A percentile compares a stretch with the other conserved stretches of the same genome.
These are phyloP conservation scores for Basidioascus undulatus DNA, from an alignment of 768 basidiomycete genomes.

Conservation along the genomic window DNA sequence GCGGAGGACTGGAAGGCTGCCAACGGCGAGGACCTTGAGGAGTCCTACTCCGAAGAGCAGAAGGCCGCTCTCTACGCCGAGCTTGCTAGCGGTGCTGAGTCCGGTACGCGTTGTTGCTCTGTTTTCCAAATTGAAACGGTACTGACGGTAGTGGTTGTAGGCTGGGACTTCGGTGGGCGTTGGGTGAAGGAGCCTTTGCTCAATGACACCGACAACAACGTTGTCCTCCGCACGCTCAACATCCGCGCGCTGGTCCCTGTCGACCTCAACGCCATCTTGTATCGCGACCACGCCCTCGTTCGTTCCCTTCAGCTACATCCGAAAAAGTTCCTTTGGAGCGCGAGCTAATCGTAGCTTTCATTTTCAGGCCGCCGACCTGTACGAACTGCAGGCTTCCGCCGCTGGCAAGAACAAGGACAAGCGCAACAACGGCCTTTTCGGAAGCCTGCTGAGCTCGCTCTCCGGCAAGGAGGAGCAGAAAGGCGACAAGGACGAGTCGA, in stretches of 20 bases:
- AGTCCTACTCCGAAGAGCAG: constrained; percentile 35
- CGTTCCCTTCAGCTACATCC: constrained; percentile 1
- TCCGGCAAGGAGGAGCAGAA: no score
- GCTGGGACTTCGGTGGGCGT: constrained; percentile 7
- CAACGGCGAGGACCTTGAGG: constrained; percentile 29
- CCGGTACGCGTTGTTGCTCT: no score
- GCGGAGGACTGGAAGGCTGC: constrained; percentile 48
- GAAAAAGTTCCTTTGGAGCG: background rate
- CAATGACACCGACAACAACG: constrained; percentile 24
- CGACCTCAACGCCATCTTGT: constrained; percentile 64
- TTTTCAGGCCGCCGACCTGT: constrained; percentile 34
- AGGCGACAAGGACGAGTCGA: no score
- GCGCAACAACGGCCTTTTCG: no score
- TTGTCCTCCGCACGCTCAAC: constrained; percentile 44
- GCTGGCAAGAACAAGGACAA: no score
- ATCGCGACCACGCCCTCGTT: constrained; percentile 21
- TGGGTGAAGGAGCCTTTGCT: constrained; percentile 24
- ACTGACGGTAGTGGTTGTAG: no score
- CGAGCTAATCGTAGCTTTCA: constrained; percentile 49
- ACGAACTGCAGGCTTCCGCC: no score
- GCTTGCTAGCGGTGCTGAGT: constrained; percentile 64
- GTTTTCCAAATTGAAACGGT: no score
- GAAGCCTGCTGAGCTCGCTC: no score
- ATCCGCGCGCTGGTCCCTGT: constrained; percentile 44
- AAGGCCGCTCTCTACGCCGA: constrained; percentile 52